Percentiles rank a stretch among this genome's conserved stretches.
These are phyloP conservation scores for Seminavis robusta DNA, from an alignment of 108 stramenopile species.

Conservation along the genomic window DNA sequence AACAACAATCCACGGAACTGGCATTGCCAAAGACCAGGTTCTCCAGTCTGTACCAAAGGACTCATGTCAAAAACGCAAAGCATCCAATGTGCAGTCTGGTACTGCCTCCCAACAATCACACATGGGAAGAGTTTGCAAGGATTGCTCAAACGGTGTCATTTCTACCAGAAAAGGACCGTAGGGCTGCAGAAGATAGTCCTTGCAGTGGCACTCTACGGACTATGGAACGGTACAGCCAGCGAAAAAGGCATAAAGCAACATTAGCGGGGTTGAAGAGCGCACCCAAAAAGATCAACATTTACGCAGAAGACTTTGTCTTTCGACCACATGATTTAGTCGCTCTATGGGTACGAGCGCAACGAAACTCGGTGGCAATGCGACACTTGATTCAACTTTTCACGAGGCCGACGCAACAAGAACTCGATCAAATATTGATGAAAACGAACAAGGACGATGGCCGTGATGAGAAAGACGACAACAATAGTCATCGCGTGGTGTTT, in stretches of 20 bases:
- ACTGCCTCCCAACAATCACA: constrained; percentile 37
- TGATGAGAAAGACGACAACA: neutral
- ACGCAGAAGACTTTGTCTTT: constrained; percentile 15
- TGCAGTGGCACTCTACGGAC: too few species aligned
- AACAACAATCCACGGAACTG: too few species aligned
- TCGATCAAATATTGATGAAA: neutral
- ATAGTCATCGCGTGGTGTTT: constrained; percentile 10
- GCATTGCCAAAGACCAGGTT: neutral
- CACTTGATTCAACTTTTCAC: constrained; percentile 40
- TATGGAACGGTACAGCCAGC: too few species aligned
- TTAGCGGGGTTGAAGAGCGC: too few species aligned
- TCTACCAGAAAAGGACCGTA: constrained; percentile 7
- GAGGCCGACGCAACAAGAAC: too few species aligned
- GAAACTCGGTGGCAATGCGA: constrained; percentile 32
- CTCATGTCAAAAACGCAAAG: constrained; percentile 5
- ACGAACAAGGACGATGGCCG: neutral
- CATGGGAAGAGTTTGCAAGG: constrained; percentile 38
- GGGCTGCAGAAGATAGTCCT: too few species aligned
- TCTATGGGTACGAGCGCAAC: constrained; percentile 49
- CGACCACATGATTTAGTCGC: constrained; percentile 30
- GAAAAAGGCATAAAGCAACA: too few species aligned
- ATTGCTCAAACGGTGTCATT: constrained; percentile 23
- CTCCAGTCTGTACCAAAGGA: neutral
- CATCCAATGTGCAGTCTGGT: constrained; percentile 13
- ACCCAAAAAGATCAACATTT: too few species aligned